phyloP scores from a whole-genome alignment of 1,284 basidiomycete species.

The Ustilago xerochloae region DNA sequence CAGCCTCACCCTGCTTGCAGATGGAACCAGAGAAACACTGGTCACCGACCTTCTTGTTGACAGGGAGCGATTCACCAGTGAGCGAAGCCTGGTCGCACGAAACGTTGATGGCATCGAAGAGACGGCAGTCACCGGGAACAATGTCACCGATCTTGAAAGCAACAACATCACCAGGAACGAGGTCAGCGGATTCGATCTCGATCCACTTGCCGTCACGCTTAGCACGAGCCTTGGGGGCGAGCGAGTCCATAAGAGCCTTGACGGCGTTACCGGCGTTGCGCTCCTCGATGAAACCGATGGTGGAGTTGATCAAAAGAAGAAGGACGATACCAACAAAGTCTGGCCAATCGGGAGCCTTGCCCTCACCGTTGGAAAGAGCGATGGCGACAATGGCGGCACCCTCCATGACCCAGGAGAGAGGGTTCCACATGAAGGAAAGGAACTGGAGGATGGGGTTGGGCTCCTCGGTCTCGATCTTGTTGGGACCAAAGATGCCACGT shows the following conservation, averaged over 20 bases:
- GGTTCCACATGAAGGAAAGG: conserved; percentile 64
- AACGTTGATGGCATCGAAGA: conserved; percentile 79
- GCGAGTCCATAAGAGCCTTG: conserved; percentile 98
- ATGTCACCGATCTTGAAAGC: conserved; percentile 88
- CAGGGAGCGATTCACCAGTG: conserved; percentile 93
- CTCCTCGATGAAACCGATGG: conserved; percentile 98
- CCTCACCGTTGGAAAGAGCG: conserved; percentile 90
- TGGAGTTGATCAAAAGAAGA: conserved; percentile 91
- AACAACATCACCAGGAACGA: conserved; percentile 94
- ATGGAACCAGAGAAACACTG: conserved; percentile 80
- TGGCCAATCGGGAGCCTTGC: conserved; percentile 89
- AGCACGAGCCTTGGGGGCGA: conserved; percentile 90
- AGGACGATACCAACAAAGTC: conserved; percentile 97
- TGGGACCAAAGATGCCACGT: conserved; percentile 93
- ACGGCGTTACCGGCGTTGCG: conserved; percentile 96
- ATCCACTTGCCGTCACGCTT: conserved; percentile 73
- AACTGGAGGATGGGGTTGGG: conserved; percentile 76
- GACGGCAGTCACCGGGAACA: conserved; percentile 84
- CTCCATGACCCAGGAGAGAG: conserved; percentile 90
- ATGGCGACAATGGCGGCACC: conserved; percentile 96
- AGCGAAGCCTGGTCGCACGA: conserved; percentile 91
- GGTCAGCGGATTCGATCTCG: conserved; percentile 77
- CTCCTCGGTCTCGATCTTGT: conserved; percentile 80
- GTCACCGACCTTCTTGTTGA: conserved; percentile 78
- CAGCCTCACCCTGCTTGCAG: conserved; percentile 78